Evolutionary conservation across 257 asterid genomes (phyloP).

Genomic region (Jacaranda mimosifolia): DNA sequence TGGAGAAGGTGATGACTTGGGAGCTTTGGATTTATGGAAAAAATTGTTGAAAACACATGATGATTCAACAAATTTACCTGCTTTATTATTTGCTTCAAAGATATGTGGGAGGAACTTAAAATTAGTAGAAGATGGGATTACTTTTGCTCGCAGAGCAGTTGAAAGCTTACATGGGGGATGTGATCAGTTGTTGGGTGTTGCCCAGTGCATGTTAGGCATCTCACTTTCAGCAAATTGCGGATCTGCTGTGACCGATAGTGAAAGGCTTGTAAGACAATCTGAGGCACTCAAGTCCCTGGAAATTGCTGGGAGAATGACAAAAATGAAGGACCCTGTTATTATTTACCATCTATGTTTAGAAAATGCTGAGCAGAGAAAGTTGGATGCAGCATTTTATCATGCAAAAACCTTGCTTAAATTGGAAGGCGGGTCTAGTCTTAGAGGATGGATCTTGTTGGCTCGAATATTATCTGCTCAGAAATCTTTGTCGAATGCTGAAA

Average conservation of each 20-base stretch:
- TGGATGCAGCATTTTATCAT: constrained; percentile 75
- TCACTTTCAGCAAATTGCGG: constrained; percentile 68
- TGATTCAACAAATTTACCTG: constrained; percentile 53
- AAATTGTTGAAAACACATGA: constrained; percentile 55
- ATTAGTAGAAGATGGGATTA: constrained; percentile 67
- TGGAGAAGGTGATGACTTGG: constrained; percentile 70
- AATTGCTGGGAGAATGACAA: constrained; percentile 64
- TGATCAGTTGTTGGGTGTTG: constrained; percentile 59
- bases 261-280: constrained; percentile 60
- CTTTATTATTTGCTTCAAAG: constrained; percentile 71
- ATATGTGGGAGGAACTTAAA: constrained; percentile 60
- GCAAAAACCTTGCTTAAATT: constrained; percentile 63
- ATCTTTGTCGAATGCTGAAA: constrained; percentile 69
- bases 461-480: constrained; percentile 84
- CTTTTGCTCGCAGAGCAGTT: constrained; percentile 67
- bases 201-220: constrained; percentile 70
- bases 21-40: constrained; percentile 72
- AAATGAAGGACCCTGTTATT: constrained; percentile 63
- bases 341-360: constrained; percentile 73
- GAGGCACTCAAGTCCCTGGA: constrained; percentile 75
- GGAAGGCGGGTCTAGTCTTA: constrained; percentile 75
- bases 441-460: constrained; percentile 80
- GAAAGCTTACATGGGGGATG: constrained; percentile 64
- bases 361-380: constrained; percentile 89
- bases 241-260: constrained; percentile 49